phyloP scores from a whole-genome alignment of 129 eudicot genomes.

The Dittrichia graveolens region DNA sequence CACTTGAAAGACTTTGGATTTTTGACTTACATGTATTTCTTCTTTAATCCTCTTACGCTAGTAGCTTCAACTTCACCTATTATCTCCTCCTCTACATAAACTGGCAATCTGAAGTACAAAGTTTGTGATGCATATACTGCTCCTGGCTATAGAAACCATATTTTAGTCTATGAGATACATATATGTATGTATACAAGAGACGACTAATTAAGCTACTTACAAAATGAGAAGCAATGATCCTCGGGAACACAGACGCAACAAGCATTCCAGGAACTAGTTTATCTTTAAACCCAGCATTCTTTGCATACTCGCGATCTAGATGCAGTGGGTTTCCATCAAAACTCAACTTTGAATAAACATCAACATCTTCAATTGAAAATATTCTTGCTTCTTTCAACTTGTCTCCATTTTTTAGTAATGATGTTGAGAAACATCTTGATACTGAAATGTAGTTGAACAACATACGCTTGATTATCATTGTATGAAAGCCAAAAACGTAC shows the following conservation, averaged over 20 bases:
- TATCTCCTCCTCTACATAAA: conserved; percentile 67
- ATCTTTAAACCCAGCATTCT: conserved; percentile 61
- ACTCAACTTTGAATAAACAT: conserved; percentile 68
- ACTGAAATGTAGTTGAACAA: conserved; percentile 30
- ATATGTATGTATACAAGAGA: background rate
- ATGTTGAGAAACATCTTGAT: conserved; percentile 21
- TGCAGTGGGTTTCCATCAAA: conserved; percentile 76
- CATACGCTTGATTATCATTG: conserved; percentile 29
- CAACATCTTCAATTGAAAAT: conserved; percentile 53
- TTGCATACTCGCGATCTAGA: conserved; percentile 66
- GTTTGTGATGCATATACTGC: conserved; percentile 87
- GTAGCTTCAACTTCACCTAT: conserved; percentile 61
- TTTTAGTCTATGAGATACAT: background rate
- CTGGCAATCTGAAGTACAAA: conserved; percentile 76
- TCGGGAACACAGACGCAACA: conserved; percentile 79
- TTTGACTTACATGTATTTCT: conserved; percentile 58
- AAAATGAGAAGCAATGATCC: conserved; percentile 79
- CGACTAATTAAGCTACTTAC: conserved; percentile 39
- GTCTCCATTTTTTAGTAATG: conserved; percentile 51
- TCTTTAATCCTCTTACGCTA: conserved; percentile 54
- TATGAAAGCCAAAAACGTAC: background rate
- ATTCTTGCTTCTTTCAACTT: conserved; percentile 52
- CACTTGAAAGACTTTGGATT: background rate
- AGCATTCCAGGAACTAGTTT: conserved; percentile 83
- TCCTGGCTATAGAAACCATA: conserved; percentile 63